Evolutionary conservation across 2,329 filamentous ascomycete species (phyloP), one percentile per base, ranked within the genome.

Genomic region (Reticulascus tulasneorum): DNA sequence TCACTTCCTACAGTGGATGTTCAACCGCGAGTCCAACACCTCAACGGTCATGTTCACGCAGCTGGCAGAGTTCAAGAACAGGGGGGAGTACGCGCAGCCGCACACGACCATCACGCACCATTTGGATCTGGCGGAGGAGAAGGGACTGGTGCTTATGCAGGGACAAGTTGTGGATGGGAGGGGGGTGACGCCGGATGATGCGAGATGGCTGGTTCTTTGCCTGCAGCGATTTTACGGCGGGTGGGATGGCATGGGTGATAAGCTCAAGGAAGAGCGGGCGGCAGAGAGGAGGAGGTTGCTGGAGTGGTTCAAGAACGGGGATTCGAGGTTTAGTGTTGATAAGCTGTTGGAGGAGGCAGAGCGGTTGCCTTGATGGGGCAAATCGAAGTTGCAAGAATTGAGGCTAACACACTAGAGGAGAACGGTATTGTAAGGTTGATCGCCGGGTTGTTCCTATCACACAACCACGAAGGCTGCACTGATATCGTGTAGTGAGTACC

Each of bases 81-180:
- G 91, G 33, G 90, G 90, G 33, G 86, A 95, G 60, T 98, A 81
- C 55, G 88, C 88, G 28, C 79, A 84, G 60, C 90, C 93, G 29
- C 93, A 98, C 56, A 98, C 93, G 0, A 96, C 88, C 4, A 71
- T 97, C 37, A 96, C 91, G 25, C 89, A 97, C 62, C 87, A 98
- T 62, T 66, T 84, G 12, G 93, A 98, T 60, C 66, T 96, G 3
- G 77, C 77, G 0, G 69, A 75, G 40, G 75, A 79, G 9, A 86
- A 88, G 51, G 86, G 82, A 6, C 54, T 97, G 18, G 89, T 96
- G 11, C 67, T 98, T 45, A 83, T 96, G 70, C 85, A 93, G 55
- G 93, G 93, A 1, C 73, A 98, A 47, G 82, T 97, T 11, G 70
- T 86, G 35, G 79, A 88, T 42, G 82, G 83, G 20, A 70, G 82